A percentile compares a stretch with the other conserved stretches of the same genome.
phyloP scores from a whole-genome alignment of 208 protist genomes.

The Trypanosoma platydactyli region DNA sequence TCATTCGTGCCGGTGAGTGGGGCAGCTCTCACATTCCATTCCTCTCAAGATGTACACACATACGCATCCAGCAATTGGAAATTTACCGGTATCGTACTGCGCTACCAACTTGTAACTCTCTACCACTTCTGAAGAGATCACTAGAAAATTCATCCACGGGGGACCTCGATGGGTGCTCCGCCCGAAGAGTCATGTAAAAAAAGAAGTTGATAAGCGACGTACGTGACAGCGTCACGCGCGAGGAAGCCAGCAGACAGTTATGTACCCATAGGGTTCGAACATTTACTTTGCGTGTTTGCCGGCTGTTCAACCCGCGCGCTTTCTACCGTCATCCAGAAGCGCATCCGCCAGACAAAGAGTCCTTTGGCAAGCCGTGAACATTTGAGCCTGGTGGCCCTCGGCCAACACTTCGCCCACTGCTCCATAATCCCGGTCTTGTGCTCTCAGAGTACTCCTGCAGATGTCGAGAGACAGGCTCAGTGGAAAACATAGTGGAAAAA shows the following conservation, averaged over 20 bases:
- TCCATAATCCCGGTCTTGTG: conserved; percentile 22
- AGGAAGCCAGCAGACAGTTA: conserved; percentile 1
- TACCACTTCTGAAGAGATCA: neutral
- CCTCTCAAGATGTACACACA: too few relatives aligned
- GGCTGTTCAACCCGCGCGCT: neutral
- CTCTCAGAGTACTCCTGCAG: conserved; percentile 33
- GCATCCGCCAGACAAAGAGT: conserved; percentile 32
- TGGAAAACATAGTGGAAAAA: conserved; percentile 62
- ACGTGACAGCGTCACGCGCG: neutral
- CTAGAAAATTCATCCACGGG: conserved; percentile 48
- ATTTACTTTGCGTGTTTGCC: neutral
- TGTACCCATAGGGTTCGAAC: too few relatives aligned
- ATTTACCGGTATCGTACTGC: too few relatives aligned
- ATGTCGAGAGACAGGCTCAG: conserved; percentile 39
- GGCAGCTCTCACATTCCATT: too few relatives aligned
- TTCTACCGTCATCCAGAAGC: conserved; percentile 34
- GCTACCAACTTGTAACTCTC: too few relatives aligned
- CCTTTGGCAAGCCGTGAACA: conserved; percentile 53
- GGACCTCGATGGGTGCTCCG: conserved; percentile 37
- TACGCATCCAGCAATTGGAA: too few relatives aligned
- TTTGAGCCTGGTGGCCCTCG: conserved; percentile 34
- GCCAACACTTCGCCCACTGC: conserved; percentile 31
- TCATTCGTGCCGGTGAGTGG: too few relatives aligned
- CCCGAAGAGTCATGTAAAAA: conserved; percentile 43
- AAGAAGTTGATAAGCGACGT: conserved; percentile 9